Base-by-base conservation (phyloP, 169 alveolate species). In the Eimeria acervulina region DNA sequence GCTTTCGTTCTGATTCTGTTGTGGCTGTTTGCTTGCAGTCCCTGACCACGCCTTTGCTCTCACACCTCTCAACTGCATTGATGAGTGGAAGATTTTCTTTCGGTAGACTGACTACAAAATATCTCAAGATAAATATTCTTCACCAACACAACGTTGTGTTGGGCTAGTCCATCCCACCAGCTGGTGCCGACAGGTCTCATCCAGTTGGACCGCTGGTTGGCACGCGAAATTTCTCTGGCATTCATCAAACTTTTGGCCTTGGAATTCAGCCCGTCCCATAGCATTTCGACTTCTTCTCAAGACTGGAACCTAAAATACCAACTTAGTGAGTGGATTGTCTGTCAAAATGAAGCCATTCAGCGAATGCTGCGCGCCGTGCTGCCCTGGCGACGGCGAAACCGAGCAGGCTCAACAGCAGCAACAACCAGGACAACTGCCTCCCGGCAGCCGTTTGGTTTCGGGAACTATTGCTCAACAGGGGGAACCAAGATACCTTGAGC, bases 401-500 rank as follows among this genome's bases (percentile, higher is more conserved):
- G 94, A 61, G 70, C 94, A 88, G 51, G 70, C 94, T 88, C 72
- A 88, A 51, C 94, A 61, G 51, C 94, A 66, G 40, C 94, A 38
- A 13, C 94, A 88, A 31, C 94, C 68, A 59, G 85, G 94, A 7
- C 92, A 76, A 40, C 66, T 38, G 40, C 93, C 83, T 28, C 95
- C 95, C 26, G 95, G 96, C 7, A 93, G 96, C 80, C 93, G 96
- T 51, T 61, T 93, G 36, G 96, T 93, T 80, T 93, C 96, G 13
- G 96, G 96, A 31, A 87, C 90, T 21, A 87, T 93, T 44, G 96
- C 96, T 31, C 68, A 87, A 42, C 96, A 93, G 28, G 96, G 96
- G 7, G 96, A 93, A 93, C 90, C 96, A n/a, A 87, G 96, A 31
- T 51, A 52, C 47, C 93, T 93, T 51, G 96, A 93, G 76, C 96